These are phyloP conservation scores for Trichoderma hamatum DNA, from an alignment of 2,329 filamentous ascomycete genomes.

Conservation along the genomic window DNA sequence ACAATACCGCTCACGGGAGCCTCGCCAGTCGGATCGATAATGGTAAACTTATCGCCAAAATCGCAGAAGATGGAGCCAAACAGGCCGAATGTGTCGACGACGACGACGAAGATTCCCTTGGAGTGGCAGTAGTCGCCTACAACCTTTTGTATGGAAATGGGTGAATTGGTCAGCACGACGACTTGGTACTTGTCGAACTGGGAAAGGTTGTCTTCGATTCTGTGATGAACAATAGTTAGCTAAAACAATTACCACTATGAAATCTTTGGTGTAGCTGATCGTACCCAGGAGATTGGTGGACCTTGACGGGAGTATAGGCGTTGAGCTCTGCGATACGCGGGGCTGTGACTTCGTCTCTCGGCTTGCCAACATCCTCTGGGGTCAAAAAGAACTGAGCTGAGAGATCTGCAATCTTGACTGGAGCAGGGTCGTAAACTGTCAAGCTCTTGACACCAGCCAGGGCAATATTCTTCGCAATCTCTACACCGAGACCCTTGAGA, in stretches of 20 bases:
- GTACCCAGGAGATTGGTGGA: conserved; percentile 66
- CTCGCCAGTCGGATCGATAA: conserved; percentile 89
- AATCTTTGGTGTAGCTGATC: conserved; percentile 29
- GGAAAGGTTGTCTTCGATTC: conserved; percentile 73
- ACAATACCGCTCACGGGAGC: conserved; percentile 85
- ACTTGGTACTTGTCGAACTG: conserved; percentile 91
- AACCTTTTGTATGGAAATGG: conserved; percentile 76
- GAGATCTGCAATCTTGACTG: conserved; percentile 81
- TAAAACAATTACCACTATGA: background rate
- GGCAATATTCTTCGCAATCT: conserved; percentile 98
- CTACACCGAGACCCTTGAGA: conserved; percentile 90
- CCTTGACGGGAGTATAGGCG: conserved; percentile 86
- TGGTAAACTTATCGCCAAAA: conserved; percentile 91
- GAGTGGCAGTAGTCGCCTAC: conserved; percentile 93
- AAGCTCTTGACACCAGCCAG: conserved; percentile 97
- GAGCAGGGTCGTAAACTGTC: conserved; percentile 86
- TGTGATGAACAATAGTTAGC: conserved; percentile 37
- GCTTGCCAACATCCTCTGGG: conserved; percentile 85
- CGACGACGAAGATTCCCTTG: conserved; percentile 88
- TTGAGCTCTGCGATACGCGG: conserved; percentile 93
- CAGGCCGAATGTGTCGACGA: conserved; percentile 87
- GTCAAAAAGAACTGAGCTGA: conserved; percentile 98
- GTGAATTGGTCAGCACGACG: conserved; percentile 84
- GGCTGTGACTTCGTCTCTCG: conserved; percentile 81
- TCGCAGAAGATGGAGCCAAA: conserved; percentile 98